Evolutionary conservation across 805 yeast species (phyloP), one percentile per base, ranked within the genome.

Genomic region (Yarrowia hollandica): DNA sequence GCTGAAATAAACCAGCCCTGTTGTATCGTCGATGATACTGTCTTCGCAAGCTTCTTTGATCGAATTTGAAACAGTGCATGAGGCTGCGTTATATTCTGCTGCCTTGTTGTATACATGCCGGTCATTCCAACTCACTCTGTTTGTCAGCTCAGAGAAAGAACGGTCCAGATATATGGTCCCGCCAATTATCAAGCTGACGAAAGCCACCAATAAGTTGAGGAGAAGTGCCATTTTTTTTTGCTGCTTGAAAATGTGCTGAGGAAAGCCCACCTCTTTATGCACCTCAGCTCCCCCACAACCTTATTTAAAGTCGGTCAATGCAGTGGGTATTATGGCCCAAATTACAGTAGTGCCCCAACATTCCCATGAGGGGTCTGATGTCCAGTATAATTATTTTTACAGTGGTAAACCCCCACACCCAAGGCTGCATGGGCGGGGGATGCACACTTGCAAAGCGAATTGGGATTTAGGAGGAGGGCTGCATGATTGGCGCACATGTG

Each of bases 91-190:
- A 26, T 18, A 14, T 21, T 44, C 52, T 2, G 52, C 19, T 5
- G 35, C 25, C 26, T 30, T 28, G 9, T 28, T 14, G 16, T 28
- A 44, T 3, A 30, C 35, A 14, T 12, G 26, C 10, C 25, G 14
- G 35, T 44, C 52, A 6, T 28, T 28, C 52, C 35, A 28, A n/a
- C 52, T 30, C 35, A 44, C 52, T 6, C 35, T 44, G 19, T 15
- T 44, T 7, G 52, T 28, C 8, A 44, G 35, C 35, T 44, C 52
- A 5, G 35, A 28, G n/a, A 44, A 44, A 5, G 52, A 44, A 18
- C 52, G 52, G 18, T 44, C 52, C 35, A 44, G 22, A 6, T 44
- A 44, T 3, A 44, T 44, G 14, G 52, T 44, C 9, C 35, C 11
- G 34, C 52, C 52, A n/a, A 28, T n/a, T 2, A 28, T 21, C n/a